Conservation (phyloP, 2,329 filamentous ascomycete species). For the Dactylonectria estremocensis region DNA sequence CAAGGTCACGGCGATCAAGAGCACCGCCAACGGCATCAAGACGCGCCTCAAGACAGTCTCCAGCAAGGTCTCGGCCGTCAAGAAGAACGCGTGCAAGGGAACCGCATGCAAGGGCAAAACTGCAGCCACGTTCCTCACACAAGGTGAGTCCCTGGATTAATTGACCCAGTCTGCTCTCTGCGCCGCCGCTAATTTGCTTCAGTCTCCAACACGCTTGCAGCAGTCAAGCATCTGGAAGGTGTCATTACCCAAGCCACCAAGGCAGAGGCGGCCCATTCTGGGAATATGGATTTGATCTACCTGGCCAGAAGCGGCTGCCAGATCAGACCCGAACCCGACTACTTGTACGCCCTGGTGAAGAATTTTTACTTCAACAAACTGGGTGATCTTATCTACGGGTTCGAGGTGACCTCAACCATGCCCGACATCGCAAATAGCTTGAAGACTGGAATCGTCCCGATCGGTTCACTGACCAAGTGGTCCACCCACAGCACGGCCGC, state of each 20-base stretch:
- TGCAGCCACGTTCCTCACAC: constrained; percentile 30
- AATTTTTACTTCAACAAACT: too few relatives aligned
- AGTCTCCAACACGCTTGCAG: constrained; percentile 27
- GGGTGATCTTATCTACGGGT: constrained; percentile 30
- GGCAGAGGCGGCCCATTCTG: background rate
- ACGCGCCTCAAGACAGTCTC: too few relatives aligned
- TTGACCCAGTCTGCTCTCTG: accelerated
- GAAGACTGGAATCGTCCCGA: constrained; percentile 19
- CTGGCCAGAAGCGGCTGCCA: background rate
- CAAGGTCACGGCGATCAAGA: too few relatives aligned
- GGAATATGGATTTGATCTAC: background rate
- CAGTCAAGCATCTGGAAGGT: constrained; percentile 25
- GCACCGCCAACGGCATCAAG: too few relatives aligned
- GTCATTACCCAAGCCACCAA: background rate
- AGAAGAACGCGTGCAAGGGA: too few relatives aligned
- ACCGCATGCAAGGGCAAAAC: constrained; percentile 34
- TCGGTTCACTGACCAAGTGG: constrained; percentile 31
- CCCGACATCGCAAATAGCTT: constrained; percentile 28
- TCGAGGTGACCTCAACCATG: constrained; percentile 22
- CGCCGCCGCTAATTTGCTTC: background rate
- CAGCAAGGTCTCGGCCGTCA: too few relatives aligned
- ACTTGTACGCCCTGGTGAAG: too few relatives aligned
- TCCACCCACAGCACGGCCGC: constrained; percentile 7
- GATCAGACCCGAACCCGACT: too few relatives aligned
- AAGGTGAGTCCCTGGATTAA: constrained; percentile 8